Percentiles rank a stretch among this genome's conserved stretches.
These are phyloP conservation scores for Leccinum pellstonianum DNA, from an alignment of 768 basidiomycete genomes.

Conservation along the genomic window DNA sequence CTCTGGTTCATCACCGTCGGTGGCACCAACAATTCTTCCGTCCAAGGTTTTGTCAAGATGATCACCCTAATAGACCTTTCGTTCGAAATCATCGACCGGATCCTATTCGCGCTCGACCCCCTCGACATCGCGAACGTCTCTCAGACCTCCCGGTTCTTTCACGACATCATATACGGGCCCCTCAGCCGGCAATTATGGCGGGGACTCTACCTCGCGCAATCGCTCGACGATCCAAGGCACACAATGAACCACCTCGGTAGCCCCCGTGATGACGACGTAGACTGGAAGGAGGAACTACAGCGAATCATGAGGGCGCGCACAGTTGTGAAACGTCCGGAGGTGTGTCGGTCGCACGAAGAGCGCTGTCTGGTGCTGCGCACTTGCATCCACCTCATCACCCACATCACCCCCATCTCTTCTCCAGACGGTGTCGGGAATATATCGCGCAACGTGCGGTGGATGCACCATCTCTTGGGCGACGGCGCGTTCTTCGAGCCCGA, in stretches of 20 bases:
- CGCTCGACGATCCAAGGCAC: constrained; percentile 62
- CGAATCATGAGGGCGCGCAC: constrained; percentile 53
- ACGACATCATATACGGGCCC: constrained; percentile 48
- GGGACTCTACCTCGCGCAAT: constrained; percentile 57
- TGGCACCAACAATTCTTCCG: neutral
- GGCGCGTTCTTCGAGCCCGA: constrained; percentile 45
- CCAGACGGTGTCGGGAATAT: constrained; percentile 27
- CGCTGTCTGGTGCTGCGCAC: constrained; percentile 43
- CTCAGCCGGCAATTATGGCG: constrained; percentile 56
- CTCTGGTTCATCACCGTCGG: neutral
- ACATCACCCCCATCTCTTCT: constrained; percentile 38
- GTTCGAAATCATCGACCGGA: constrained; percentile 57
- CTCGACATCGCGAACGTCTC: constrained; percentile 54
- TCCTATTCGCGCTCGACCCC: constrained; percentile 59
- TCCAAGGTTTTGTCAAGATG: constrained; percentile 2
- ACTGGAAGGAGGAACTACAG: constrained; percentile 58
- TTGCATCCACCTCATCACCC: constrained; percentile 47
- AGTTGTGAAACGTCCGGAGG: constrained; percentile 36
- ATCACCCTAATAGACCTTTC: constrained; percentile 43
- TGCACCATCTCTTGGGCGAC: constrained; percentile 41
- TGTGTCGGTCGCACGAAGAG: constrained; percentile 43
- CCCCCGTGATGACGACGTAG: constrained; percentile 27
- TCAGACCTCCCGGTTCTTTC: constrained; percentile 47
- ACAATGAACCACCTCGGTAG: constrained; percentile 40
- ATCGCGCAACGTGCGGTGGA: constrained; percentile 53